Conservation (phyloP, 176 grass and related monocot species). For the Musa beccarii region DNA sequence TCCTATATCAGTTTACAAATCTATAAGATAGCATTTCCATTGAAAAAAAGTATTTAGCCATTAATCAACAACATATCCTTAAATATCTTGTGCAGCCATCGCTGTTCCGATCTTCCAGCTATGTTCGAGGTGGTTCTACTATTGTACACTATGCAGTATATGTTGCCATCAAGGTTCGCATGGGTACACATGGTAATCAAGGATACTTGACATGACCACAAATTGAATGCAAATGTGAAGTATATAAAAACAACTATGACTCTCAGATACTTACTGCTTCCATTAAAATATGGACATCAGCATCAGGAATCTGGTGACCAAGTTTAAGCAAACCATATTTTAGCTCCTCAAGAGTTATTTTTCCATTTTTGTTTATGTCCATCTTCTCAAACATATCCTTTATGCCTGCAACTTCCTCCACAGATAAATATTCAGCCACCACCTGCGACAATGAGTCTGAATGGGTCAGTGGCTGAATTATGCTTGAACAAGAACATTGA, state of each 20-base stretch:
- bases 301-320: slow-evolving; percentile 1
- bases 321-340: slow-evolving; percentile 2
- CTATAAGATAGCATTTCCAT: too few relatives aligned
- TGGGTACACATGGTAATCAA: background rate
- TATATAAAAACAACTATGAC: background rate
- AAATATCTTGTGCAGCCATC: background rate
- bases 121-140: background rate
- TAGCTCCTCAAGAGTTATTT: background rate
- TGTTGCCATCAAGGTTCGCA: background rate
- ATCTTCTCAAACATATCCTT: slow-evolving; percentile 12
- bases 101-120: background rate
- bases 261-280: slow-evolving; percentile 2
- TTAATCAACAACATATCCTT: too few relatives aligned
- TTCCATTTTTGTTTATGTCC: background rate
- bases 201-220: background rate
- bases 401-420: slow-evolving; percentile 4
- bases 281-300: slow-evolving; percentile 1
- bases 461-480: background rate
- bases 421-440: slow-evolving; percentile 2
- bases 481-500: background rate
- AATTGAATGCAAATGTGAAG: background rate
- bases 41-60: too few relatives aligned
- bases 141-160: background rate
- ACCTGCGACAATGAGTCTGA: background rate
- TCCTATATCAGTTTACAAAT: too few relatives aligned